Conservation (phyloP, 805 yeast species). For the Yarrowia hollandica region DNA sequence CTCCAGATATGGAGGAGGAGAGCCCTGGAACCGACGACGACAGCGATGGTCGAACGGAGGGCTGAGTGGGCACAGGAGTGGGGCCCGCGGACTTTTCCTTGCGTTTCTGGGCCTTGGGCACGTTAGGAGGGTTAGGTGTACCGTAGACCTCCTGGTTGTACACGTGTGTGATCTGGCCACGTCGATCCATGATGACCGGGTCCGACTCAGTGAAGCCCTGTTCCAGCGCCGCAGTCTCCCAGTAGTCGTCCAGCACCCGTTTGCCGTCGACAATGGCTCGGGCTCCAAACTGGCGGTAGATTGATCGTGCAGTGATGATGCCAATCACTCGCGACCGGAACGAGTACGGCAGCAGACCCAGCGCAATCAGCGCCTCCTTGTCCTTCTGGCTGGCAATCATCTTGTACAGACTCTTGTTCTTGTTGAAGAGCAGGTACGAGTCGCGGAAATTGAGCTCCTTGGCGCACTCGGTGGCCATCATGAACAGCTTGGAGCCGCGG, state of each 20-base stretch:
- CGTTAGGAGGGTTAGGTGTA: conserved; percentile 15
- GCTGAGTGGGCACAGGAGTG: neutral
- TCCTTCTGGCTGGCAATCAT: conserved; percentile 44
- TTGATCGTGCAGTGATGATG: conserved; percentile 47
- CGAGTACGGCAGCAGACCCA: conserved; percentile 39
- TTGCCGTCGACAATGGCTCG: conserved; percentile 49
- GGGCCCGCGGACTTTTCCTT: neutral
- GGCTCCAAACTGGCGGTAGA: conserved; percentile 55
- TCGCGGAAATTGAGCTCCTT: conserved; percentile 50
- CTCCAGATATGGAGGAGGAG: neutral
- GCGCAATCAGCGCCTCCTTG: conserved; percentile 42
- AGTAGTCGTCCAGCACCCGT: conserved; percentile 56
- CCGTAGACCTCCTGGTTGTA: conserved; percentile 28
- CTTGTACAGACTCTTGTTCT: conserved; percentile 44
- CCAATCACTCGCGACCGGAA: conserved; percentile 42
- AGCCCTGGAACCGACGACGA: neutral
- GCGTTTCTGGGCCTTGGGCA: conserved; percentile 19
- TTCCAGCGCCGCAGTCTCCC: conserved; percentile 49
- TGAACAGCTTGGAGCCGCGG: conserved; percentile 44
- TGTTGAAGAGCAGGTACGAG: conserved; percentile 53
- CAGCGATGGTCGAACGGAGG: neutral
- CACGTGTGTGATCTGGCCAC: conserved; percentile 29
- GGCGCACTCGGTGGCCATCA: conserved; percentile 47
- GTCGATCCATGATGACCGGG: conserved; percentile 44
- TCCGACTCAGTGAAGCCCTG: conserved; percentile 50